phyloP scores from a whole-genome alignment of 2,329 filamentous ascomycete species.

The Rutstroemia sp. region DNA sequence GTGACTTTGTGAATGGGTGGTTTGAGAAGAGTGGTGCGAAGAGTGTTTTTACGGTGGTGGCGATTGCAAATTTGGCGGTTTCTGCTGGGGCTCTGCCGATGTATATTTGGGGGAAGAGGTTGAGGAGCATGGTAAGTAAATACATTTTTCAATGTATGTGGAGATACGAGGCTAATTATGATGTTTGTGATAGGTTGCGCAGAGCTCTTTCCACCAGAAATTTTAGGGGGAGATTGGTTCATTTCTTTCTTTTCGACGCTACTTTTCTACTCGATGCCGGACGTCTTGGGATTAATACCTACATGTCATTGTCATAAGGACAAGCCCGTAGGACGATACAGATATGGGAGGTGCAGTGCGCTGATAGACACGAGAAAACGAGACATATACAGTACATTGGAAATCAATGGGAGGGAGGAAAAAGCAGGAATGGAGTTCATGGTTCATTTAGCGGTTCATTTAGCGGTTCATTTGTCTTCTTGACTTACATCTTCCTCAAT shows the following conservation, averaged over 20 bases:
- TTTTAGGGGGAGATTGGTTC: conserved; percentile 6
- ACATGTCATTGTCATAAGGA: not conserved
- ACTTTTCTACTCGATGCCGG: not conserved
- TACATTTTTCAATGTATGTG: not conserved
- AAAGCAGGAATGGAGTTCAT: no score
- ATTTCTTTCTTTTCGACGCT: not conserved
- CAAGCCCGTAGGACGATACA: no score
- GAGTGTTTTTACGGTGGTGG: conserved; percentile 18
- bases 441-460: no score
- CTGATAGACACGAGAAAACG: no score
- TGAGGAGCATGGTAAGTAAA: conserved; percentile 23
- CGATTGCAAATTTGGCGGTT: conserved; percentile 17
- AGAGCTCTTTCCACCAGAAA: conserved; percentile 16
- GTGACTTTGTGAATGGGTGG: conserved; percentile 23
- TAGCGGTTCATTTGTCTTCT: no score
- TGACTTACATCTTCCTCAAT: no score
- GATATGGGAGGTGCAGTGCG: no score
- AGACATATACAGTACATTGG: no score
- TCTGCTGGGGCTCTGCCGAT: conserved; percentile 20
- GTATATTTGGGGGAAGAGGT: conserved; percentile 28
- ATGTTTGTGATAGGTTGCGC: conserved; percentile 9
- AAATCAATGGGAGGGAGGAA: no score
- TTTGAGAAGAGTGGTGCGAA: conserved; percentile 23
- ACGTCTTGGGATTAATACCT: not conserved
- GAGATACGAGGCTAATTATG: not conserved